A percentile compares a stretch with the other conserved stretches of the same genome.
Evolutionary conservation across 176 grass and related monocot genomes (phyloP).

Genomic region (Aechmea fasciata): DNA sequence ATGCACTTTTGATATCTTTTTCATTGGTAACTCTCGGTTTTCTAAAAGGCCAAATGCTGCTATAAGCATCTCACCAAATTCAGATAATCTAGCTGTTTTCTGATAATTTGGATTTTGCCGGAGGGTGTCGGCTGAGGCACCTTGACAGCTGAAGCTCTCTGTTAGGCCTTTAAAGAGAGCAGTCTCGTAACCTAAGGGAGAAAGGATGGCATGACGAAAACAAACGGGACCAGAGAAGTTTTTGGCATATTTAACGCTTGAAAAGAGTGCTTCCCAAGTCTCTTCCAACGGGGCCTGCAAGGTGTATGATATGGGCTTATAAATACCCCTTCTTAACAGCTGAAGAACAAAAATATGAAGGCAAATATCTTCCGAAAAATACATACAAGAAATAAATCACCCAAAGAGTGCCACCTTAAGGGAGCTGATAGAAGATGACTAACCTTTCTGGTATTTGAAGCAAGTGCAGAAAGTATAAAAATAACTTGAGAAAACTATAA

Average conservation of each 20-base stretch:
- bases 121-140: slow-evolving; percentile 39
- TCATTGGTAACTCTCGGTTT: slow-evolving; percentile 27
- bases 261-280: slow-evolving; percentile 91
- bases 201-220: slow-evolving; percentile 77
- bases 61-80: slow-evolving; percentile 88
- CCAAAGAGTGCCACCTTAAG: too few relatives aligned
- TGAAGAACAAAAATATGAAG: slow-evolving; percentile 5
- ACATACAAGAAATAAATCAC: background rate
- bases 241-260: slow-evolving; percentile 70
- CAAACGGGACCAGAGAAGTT: slow-evolving; percentile 85
- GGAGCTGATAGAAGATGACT: too few relatives aligned
- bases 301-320: slow-evolving; percentile 4
- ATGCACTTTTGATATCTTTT: slow-evolving; percentile 26
- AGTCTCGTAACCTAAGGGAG: slow-evolving; percentile 94
- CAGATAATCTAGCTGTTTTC: slow-evolving; percentile 78
- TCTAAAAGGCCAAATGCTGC: slow-evolving; percentile 55
- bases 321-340: slow-evolving; percentile 7
- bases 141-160: slow-evolving; percentile 61
- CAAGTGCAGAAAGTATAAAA: background rate
- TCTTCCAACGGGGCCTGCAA: slow-evolving; percentile 78
- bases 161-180: slow-evolving; percentile 90
- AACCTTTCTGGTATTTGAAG: too few relatives aligned
- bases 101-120: slow-evolving; percentile 31
- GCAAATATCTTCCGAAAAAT: background rate
- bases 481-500: too few relatives aligned